Evolutionary conservation across 164 flowering plant species (phyloP), one percentile per base, ranked within the genome.

Genomic region (Pachysandra terminalis): DNA sequence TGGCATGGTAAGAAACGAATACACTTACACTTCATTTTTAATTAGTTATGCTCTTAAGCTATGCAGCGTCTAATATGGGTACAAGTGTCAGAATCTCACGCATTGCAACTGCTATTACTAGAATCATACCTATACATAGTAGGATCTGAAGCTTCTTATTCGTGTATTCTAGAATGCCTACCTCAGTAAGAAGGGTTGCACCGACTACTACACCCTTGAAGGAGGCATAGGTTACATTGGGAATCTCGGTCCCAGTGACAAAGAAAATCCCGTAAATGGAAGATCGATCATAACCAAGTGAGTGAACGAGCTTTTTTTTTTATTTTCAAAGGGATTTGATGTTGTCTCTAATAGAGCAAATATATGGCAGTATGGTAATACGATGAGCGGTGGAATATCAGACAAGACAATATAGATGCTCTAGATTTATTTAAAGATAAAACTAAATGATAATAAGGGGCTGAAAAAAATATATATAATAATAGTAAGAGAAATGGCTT

Each of bases 1-100:
- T 78, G 83, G 81, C 73, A 87, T 87, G 84, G 96, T 86, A 81
- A 80, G 81, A 27, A 35, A 69, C 6, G 10, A 54, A 61, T 4
- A 37, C 53, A 52, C 53, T 10, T 10, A 16, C 19, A 19, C 35
- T 13, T 65, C 53, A 59, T 13, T 17, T 14, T 0, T 32, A 23
- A 48, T 52, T 21, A 37, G 19, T 27, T 41, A 45, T 3, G 17
- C 51, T 45, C 51, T 45, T 45, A 5, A 45, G 51, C 37, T 32
- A 7, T 7, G 7, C 7, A 3, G 37, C 37, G 7, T 7, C 37
- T 32, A n/a, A 7, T 32, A 32, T 7, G 3, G 7, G 7, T 32
- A 7, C 37, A 32, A 32, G 37, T 32, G 37, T 32, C 37, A 32
- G 37, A 32, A 32, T 32, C 5, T 32, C 37, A 32, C 3, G 37